Conservation (phyloP, 2,329 filamentous ascomycete species). For the Magnaporthales sp. region DNA sequence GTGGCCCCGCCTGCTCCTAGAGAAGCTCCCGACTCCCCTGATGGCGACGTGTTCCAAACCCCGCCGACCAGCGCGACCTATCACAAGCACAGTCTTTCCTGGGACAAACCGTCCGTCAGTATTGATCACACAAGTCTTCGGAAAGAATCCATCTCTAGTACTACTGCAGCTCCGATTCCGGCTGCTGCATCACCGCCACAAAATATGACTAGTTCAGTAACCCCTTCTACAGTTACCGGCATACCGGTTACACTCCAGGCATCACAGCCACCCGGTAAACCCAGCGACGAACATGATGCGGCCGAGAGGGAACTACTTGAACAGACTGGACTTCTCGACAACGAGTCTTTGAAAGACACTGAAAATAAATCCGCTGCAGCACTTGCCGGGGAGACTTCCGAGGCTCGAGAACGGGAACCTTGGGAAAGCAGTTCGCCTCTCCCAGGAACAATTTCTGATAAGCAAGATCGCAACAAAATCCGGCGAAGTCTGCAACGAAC, state of each 20-base stretch:
- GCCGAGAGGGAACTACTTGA: constrained; percentile 59
- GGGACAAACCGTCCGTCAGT: constrained; percentile 29
- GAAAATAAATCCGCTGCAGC: constrained; percentile 24
- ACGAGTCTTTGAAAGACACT: constrained; percentile 19
- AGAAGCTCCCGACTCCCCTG: constrained; percentile 24
- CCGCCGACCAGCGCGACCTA: constrained; percentile 33
- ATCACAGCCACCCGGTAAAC: background rate
- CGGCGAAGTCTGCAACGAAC: constrained; percentile 85
- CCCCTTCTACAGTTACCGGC: constrained; percentile 18
- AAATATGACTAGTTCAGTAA: constrained; percentile 19
- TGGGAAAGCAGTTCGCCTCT: background rate
- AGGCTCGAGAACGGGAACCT: background rate
- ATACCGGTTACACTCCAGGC: background rate
- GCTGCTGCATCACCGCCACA: constrained; percentile 22
- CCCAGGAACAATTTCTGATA: constrained; percentile 23
- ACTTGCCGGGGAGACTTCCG: background rate
- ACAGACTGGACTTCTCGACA: constrained; percentile 55
- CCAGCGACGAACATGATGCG: constrained; percentile 46
- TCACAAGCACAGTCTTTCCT: constrained; percentile 29
- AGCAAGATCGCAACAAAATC: constrained; percentile 56
- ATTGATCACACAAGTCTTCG: constrained; percentile 24
- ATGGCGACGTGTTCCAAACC: constrained; percentile 39
- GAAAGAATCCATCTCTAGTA: constrained; percentile 35
- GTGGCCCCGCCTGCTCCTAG: constrained; percentile 20
- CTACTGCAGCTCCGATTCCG: constrained; percentile 24